phyloP scores from a whole-genome alignment of 1,139 yeast species.

The Blastobotrys capitulatus region DNA sequence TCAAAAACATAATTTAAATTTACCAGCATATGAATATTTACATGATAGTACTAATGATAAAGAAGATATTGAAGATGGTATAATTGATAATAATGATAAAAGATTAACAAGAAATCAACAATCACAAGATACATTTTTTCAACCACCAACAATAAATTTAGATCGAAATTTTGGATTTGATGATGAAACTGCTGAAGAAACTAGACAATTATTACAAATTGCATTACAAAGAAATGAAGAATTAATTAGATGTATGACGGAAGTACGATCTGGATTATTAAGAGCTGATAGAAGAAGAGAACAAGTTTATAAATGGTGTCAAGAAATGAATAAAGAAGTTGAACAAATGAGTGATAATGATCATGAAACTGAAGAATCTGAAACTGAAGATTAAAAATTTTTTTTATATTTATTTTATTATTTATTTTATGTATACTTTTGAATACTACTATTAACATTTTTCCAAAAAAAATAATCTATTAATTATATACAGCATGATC shows the following conservation, averaged over 20 bases:
- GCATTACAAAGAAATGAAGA: slow-evolving; percentile 87
- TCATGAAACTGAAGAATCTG: background rate
- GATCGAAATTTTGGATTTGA: slow-evolving; percentile 43
- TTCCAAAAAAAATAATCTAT: background rate
- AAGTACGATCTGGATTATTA: slow-evolving; percentile 66
- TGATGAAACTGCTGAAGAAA: slow-evolving; percentile 55
- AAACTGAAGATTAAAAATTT: background rate
- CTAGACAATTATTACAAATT: slow-evolving; percentile 61
- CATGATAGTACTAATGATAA: slow-evolving; percentile 21
- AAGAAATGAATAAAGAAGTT: slow-evolving; percentile 73
- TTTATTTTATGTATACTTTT: background rate
- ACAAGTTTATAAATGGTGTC: slow-evolving; percentile 72
- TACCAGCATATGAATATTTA: slow-evolving; percentile 68
- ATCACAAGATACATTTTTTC: slow-evolving; percentile 52
- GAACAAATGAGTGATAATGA: slow-evolving; percentile 25
- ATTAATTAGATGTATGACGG: slow-evolving; percentile 69
- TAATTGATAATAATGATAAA: slow-evolving; percentile 18
- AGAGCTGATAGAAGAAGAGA: slow-evolving; percentile 71
- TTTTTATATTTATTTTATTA: background rate
- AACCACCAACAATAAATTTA: slow-evolving; percentile 46
- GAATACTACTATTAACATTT: background rate
- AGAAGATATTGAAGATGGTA: background rate
- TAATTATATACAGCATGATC: background rate
- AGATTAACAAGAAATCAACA: slow-evolving; percentile 36
- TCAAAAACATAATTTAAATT: slow-evolving; percentile 56